These are phyloP conservation scores for Rusavskia elegans DNA, from an alignment of 495 filamentous ascomycete genomes.

Conservation along the genomic window DNA sequence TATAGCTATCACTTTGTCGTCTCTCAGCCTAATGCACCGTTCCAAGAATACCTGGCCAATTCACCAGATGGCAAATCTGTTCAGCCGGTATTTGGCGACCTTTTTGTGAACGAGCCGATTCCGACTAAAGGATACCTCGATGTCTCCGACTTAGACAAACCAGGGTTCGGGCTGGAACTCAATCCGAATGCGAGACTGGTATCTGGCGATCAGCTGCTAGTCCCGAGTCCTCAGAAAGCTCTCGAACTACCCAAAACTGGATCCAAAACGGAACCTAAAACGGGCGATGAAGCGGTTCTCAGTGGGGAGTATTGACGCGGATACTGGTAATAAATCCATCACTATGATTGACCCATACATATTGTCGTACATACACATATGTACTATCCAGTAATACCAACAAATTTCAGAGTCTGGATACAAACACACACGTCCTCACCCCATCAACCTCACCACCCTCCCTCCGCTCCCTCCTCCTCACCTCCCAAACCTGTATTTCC, in stretches of 20 bases:
- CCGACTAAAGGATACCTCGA: constrained; percentile 68
- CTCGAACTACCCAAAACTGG: constrained; percentile 24
- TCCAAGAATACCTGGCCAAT: constrained; percentile 90
- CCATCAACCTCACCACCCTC: constrained; percentile 7
- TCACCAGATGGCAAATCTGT: constrained; percentile 79
- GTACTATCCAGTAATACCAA: too few species aligned
- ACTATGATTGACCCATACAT: too few species aligned
- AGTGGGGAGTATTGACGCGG: too few species aligned
- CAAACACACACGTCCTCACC: not conserved
- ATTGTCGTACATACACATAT: too few species aligned
- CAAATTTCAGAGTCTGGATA: too few species aligned
- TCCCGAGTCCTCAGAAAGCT: constrained; percentile 47
- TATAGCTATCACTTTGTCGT: constrained; percentile 94
- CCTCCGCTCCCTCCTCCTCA: constrained; percentile 6
- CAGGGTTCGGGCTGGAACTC: constrained; percentile 75
- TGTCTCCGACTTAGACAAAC: constrained; percentile 65
- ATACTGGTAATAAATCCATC: too few species aligned
- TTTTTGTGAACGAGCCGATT: constrained; percentile 84
- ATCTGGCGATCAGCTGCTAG: constrained; percentile 52
- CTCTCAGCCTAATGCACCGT: constrained; percentile 77
- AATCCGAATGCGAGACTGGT: constrained; percentile 70
- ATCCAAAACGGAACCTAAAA: not conserved
- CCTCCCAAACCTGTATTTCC: constrained; percentile 4
- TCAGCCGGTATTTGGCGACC: constrained; percentile 75
- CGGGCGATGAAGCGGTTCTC: too few species aligned